Base-by-base conservation (phyloP, 192 early-diverging fungal species). In the Allomyces macrogynus region DNA sequence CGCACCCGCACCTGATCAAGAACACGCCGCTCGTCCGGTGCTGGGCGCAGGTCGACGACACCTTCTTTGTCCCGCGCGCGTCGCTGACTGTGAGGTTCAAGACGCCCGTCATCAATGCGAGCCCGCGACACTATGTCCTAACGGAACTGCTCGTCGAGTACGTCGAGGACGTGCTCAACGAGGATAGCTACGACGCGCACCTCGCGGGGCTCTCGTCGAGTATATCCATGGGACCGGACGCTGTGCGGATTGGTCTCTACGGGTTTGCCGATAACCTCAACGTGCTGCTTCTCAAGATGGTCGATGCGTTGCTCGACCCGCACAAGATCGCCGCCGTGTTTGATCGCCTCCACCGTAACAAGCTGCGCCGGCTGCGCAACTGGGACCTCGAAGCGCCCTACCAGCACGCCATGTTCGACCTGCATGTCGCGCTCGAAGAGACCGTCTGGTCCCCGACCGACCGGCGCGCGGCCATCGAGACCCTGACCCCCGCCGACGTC, bases 21-120 rank as follows among this genome's bases (percentile, higher is more conserved):
- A 81, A 91, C n/a, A 75, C 77, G 11, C 67, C 74, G 0, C 43
- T 72, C 3, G 62, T 80, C 24, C 83, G 92, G 43, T 69, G 96
- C 70, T 98, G 95, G 95, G 83, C 90, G 72, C 93, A 95, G 72
- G 89, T 88, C 66, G 95, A 98, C 74, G 90, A 95, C 71, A 87
- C 80, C 3, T 98, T 92, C 67, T 87, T 83, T 78, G 80, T 93
- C 22, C 95, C 95, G 42, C 89, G 92, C 66, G 89, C 87, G 64
- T 84, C 86, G 66, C 74, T 89, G 62, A 84, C 78, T 65, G 80
- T 96, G 60, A 72, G 78, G 61, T 77, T 85, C 62, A 76, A 77
- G 62, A 89, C 81, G 18, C 92, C 89, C n/a, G 68, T 86, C 18
- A 79, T 84, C 0, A 89, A 94, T 72, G 78, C 83, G 23, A 84